These are phyloP conservation scores for Fusarium bactridioides DNA, from an alignment of 2,329 filamentous ascomycete species.

Conservation along the genomic window DNA sequence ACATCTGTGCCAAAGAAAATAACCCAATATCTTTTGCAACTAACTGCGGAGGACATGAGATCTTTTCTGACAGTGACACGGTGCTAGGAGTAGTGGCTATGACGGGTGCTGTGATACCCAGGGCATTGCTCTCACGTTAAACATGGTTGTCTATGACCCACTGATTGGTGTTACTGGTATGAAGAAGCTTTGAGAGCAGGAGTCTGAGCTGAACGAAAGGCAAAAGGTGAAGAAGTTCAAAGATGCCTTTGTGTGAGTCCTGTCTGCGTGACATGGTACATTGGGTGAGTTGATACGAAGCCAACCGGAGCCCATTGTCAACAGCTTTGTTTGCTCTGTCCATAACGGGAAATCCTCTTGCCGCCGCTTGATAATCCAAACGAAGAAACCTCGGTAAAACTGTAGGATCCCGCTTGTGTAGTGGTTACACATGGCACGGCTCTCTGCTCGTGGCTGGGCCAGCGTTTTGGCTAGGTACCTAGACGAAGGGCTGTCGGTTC, in stretches of 20 bases:
- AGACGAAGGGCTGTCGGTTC: not conserved
- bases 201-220: not conserved
- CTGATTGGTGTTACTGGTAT: slow-evolving; percentile 15
- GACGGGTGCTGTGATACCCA: slow-evolving; percentile 50
- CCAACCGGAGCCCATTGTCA: not conserved
- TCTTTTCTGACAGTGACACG: slow-evolving; percentile 47
- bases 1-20: slow-evolving; percentile 9
- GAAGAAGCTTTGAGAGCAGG: not conserved
- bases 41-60: slow-evolving; percentile 30
- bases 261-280: not conserved
- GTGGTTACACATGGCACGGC: slow-evolving; percentile 36
- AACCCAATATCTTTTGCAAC: not conserved
- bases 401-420: slow-evolving; percentile 32
- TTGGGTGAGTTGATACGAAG: not conserved
- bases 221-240: not conserved
- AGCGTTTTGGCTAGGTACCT: not conserved
- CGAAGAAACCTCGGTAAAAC: slow-evolving; percentile 24
- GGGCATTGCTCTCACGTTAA: slow-evolving; percentile 16
- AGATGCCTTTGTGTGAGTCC: not conserved
- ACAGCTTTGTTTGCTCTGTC: not conserved
- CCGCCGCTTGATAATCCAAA: slow-evolving; percentile 5
- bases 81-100: slow-evolving; percentile 41
- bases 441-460: slow-evolving; percentile 20
- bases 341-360: not conserved
- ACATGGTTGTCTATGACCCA: slow-evolving; percentile 30